Conservation (phyloP, 352 stramenopile genomes). For the Phytophthora pistaciae region DNA sequence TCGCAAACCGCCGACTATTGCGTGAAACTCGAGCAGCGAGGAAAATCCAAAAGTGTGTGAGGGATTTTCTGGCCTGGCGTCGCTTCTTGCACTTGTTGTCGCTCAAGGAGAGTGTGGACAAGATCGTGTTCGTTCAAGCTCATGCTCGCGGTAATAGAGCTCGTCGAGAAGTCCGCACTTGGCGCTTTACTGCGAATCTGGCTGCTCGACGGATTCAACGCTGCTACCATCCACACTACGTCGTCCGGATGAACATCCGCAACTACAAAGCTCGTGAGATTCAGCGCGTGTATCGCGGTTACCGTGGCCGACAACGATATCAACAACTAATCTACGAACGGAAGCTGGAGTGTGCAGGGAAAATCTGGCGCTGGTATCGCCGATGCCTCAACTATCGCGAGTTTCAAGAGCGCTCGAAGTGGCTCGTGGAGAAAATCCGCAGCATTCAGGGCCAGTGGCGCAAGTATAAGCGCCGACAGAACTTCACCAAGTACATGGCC, state of each 20-base stretch:
- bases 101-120: conserved; percentile 43
- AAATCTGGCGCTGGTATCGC: conserved; percentile 68
- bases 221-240: conserved; percentile 44
- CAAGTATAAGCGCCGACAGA: conserved; percentile 41
- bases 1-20: conserved; percentile 47
- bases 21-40: conserved; percentile 52
- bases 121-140: conserved; percentile 58
- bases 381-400: conserved; percentile 47
- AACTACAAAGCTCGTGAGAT: conserved; percentile 46
- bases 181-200: conserved; percentile 30
- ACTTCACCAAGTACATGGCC: conserved; percentile 47
- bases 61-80: conserved; percentile 59
- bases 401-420: conserved; percentile 40
- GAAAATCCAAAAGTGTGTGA: conserved; percentile 61
- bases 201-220: conserved; percentile 59
- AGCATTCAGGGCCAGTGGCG: conserved; percentile 72
- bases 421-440: conserved; percentile 61
- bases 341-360: conserved; percentile 17
- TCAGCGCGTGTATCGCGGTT: conserved; percentile 63
- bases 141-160: conserved; percentile 50
- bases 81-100: conserved; percentile 52
- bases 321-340: conserved; percentile 31
- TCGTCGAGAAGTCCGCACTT: conserved; percentile 39
- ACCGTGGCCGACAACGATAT: conserved; percentile 30
- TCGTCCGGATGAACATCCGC: conserved; percentile 32